Evolutionary conservation across 2,329 filamentous ascomycete species (phyloP), one percentile per base, ranked within the genome.

Genomic region (Alternaria triticimaculans): DNA sequence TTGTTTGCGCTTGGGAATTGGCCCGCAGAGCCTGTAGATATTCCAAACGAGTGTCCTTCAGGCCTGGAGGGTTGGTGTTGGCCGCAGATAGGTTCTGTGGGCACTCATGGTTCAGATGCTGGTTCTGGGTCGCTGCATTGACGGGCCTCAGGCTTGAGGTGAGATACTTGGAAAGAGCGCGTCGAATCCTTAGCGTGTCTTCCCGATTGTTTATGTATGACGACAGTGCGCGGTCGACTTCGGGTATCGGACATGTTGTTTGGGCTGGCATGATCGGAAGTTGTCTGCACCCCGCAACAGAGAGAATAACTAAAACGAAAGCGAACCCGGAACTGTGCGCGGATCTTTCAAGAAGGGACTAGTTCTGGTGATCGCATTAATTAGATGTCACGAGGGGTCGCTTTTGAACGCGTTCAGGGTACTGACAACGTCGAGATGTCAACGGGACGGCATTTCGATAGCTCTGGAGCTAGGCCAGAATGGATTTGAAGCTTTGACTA

Each of bases 21-120:
- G 80, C 80, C 50, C 82, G 79, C 4, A 86, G 68, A 4, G 83
- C 83, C 43, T 82, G 76, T 15, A 86, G 64, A 62, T 85, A 86
- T 63, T 81, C 73, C 53, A 78, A 80, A 55, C 84, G 79, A 54
- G 80, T 69, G 5, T 80, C 82, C 37, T 80, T 80, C 14, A 85
- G 60, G 30, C 84, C 82, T 37, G 78, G 72, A 45, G 75, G 72
- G 46, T 72, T 76, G 25, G 72, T 71, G 28, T 62, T 69, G 60
- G 69, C 64, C n/a, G 66, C 69, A 11, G 72, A 68, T 3, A 71
- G 59, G 51, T 59, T 57, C 10, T 71, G 70, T 8, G 78, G 77
- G 45, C 69, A 75, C 50, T 72, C 74, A 37, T 79, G 73, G 45
- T 73, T 74, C 26, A 80, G 68, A 65, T 79, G 77, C 37, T 74